Evolutionary conservation across 768 basidiomycete genomes (phyloP), one percentile per base, ranked within the genome.

Genomic region (Coprinellus micaceus): DNA sequence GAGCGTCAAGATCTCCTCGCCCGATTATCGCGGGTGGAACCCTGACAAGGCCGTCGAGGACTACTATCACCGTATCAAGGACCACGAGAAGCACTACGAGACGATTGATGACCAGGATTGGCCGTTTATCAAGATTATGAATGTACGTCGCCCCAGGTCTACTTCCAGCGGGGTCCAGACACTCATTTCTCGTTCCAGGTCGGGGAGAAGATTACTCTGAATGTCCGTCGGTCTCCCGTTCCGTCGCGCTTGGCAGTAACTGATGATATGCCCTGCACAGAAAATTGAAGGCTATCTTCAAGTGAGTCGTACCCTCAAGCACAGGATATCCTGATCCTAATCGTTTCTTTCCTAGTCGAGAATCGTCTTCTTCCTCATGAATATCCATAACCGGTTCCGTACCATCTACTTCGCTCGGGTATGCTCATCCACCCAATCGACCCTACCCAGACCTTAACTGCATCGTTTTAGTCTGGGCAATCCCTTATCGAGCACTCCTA

Each of bases 361-460:
- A 58, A 94, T 98, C 57, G 91, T 98, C 24, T 99, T 98, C 79
- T 98, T 97, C 79, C 78, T 99, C 44, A 98, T 98, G 97, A 99
- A 99, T 69, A 98, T 99, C 47, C 96, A 99, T 73, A 98, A 94
- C 65, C 80, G 82, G 60, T 90, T 86, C 67, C 81, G 96, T 21
- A 94, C 88, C 46, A 99, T 99, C 60, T 98, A 95, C 71, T 98
- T 99, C 72, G 96, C 96, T 4, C 77, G 96, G 39, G 95, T 97
- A 66, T 58, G 90, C 69, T 7, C 33, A 21, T 51, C 11, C 7
- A 39, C 28, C 22, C 37, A 19, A 9, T n/a, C 33, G 33, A 33
- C 7, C 7, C 30, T 29, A 12, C 51, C 10, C 11, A 17, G 19
- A 52, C 24, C 21, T 48, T 28, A 26, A 6, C 26, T 48, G 22